Conservation (phyloP, 805 yeast genomes). For the Naumovozyma baii region DNA sequence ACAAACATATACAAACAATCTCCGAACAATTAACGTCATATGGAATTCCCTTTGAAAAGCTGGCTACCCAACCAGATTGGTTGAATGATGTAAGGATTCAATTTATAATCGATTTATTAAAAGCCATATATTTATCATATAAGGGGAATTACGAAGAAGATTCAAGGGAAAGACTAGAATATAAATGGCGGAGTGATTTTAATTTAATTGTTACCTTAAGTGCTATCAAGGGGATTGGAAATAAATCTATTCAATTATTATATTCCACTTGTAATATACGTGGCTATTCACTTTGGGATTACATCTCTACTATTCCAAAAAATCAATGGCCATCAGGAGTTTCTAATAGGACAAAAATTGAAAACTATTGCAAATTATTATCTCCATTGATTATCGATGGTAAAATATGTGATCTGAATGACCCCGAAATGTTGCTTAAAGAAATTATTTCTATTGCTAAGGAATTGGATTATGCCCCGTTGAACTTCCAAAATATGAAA, state of each 20-base stretch:
- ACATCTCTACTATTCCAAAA: constrained; percentile 8
- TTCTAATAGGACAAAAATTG: constrained; percentile 19
- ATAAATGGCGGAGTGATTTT: constrained; percentile 19
- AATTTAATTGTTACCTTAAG: constrained; percentile 19
- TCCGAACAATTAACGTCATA: constrained; percentile 32
- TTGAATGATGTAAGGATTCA: constrained; percentile 29
- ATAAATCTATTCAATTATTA: constrained; percentile 15
- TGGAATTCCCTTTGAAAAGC: constrained; percentile 36
- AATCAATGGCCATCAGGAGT: constrained; percentile 11
- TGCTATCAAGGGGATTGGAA: constrained; percentile 20
- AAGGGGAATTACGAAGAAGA: constrained; percentile 3
- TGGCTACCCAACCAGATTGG: constrained; percentile 46
- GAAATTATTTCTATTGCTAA: constrained; percentile 28
- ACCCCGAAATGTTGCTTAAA: constrained; percentile 33
- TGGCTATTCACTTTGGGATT: constrained; percentile 21
- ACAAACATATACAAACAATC: constrained; percentile 37
- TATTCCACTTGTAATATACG: constrained; percentile 9
- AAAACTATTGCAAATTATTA: constrained; percentile 21
- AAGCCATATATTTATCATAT: constrained; percentile 22
- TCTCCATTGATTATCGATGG: constrained; percentile 10
- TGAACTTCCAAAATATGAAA: constrained; percentile 12
- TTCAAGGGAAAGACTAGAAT: not conserved
- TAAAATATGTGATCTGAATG: constrained; percentile 5
- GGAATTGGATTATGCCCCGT: constrained; percentile 26
- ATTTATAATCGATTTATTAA: constrained; percentile 41